Evolutionary conservation across 202 grass and related monocot species (phyloP).

Genomic region (Zizania palustris): DNA sequence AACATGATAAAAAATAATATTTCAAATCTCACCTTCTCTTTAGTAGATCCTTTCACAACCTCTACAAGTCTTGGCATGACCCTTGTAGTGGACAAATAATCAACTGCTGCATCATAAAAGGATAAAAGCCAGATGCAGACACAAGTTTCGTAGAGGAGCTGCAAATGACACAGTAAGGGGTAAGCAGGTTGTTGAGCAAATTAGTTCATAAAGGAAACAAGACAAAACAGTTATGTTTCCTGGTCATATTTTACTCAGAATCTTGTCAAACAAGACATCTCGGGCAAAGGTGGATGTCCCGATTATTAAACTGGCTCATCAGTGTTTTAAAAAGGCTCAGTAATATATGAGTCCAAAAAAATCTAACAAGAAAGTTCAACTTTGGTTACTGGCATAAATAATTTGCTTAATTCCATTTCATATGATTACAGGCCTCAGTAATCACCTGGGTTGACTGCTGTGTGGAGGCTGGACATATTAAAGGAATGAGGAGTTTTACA

Average conservation of each 20-base stretch:
- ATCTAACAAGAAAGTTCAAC: conserved; percentile 18
- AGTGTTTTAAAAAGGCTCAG: background rate
- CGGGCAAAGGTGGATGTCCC: background rate
- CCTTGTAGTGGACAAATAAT: conserved; percentile 87
- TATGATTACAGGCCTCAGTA: conserved; percentile 15
- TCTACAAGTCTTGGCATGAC: conserved; percentile 85
- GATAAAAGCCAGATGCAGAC: conserved; percentile 97
- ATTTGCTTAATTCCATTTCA: conserved; percentile 20
- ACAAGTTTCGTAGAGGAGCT: conserved; percentile 96
- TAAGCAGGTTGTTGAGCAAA: conserved; percentile 24
- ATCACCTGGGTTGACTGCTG: conserved; percentile 95
- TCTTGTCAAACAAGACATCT: conserved; percentile 14
- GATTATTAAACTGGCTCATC: conserved; percentile 7
- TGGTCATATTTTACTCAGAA: conserved; percentile 4
- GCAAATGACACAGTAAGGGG: conserved; percentile 45
- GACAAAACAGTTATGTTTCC: conserved; percentile 1
- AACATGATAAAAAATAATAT: conserved; percentile 24
- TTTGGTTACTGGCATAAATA: conserved; percentile 25
- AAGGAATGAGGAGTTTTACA: conserved; percentile 84
- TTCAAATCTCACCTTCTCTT: conserved; percentile 71
- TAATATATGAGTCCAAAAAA: conserved; percentile 8
- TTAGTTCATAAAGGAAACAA: conserved; percentile 30
- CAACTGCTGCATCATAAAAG: conserved; percentile 83
- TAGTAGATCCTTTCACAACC: conserved; percentile 94
- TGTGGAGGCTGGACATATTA: conserved; percentile 81